phyloP scores from a whole-genome alignment of 2,329 filamentous ascomycete genomes.

The Leptographium flavum region DNA sequence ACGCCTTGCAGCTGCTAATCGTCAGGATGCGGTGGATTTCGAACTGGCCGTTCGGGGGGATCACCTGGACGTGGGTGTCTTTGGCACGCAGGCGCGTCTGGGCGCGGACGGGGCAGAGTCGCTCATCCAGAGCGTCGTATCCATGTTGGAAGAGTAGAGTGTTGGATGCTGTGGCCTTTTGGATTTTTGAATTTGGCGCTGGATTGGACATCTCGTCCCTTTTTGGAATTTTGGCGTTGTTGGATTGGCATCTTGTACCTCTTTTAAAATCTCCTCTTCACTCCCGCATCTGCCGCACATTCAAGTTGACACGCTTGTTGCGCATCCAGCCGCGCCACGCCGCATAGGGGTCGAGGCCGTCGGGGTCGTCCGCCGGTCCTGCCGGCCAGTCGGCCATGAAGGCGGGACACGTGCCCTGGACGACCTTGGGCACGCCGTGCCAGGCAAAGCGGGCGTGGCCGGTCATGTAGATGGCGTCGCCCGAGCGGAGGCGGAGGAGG shows the following conservation, averaged over 20 bases:
- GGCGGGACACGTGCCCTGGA: conserved; percentile 63
- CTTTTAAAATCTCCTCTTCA: conserved; percentile 11
- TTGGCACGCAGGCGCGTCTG: conserved; percentile 7
- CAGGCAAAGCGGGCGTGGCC: conserved; percentile 72
- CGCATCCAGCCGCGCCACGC: conserved; percentile 79
- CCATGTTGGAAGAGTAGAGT: not conserved
- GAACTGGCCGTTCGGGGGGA: conserved; percentile 9
- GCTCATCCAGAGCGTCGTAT: not conserved
- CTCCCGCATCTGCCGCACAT: conserved; percentile 76
- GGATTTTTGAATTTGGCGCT: not conserved
- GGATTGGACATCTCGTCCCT: not conserved
- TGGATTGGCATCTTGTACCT: not conserved
- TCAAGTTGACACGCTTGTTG: conserved; percentile 78
- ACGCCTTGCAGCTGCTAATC: not conserved
- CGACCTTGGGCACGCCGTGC: conserved; percentile 86
- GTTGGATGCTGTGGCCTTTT: not conserved
- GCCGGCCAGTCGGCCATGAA: conserved; percentile 65
- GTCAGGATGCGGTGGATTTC: conserved; percentile 12
- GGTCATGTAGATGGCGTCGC: conserved; percentile 85
- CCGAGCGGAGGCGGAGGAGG: conserved; percentile 58
- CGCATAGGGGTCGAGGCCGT: conserved; percentile 40
- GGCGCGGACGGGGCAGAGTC: not conserved
- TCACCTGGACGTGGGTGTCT: conserved; percentile 12
- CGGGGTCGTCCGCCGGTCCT: conserved; percentile 17
- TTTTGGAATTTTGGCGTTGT: not conserved